phyloP scores from a whole-genome alignment of 106 monocot genomes.

The Dioscorea dumetorum region DNA sequence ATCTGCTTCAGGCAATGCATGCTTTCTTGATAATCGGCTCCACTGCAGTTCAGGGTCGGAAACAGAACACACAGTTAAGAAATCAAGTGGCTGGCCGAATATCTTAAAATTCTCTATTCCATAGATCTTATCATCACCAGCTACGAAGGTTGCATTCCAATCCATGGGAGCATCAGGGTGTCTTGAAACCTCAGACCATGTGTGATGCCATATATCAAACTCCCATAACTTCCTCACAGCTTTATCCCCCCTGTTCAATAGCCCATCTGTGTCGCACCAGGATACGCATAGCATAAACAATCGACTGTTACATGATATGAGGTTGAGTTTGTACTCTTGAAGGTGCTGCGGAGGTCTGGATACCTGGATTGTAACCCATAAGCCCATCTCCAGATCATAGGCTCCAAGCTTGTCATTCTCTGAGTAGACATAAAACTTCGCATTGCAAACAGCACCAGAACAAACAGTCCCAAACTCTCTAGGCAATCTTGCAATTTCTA shows the following conservation, averaged over 20 bases:
- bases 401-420: conserved; percentile 52
- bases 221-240: conserved; percentile 80
- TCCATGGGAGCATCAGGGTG: conserved; percentile 99
- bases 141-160: conserved; percentile 41
- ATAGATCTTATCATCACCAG: conserved; percentile 48
- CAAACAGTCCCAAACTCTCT: conserved; percentile 57
- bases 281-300: conserved; percentile 75
- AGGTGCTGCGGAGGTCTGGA: conserved; percentile 36
- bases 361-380: conserved; percentile 55
- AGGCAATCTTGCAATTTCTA: conserved; percentile 51
- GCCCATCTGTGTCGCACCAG: conserved; percentile 46
- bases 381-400: conserved; percentile 53
- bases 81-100: conserved; percentile 75
- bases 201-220: conserved; percentile 24
- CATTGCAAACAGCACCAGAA: conserved; percentile 55
- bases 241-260: conserved; percentile 33
- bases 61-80: conserved; percentile 63
- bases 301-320: conserved; percentile 48
- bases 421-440: conserved; percentile 59
- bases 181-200: conserved; percentile 57
- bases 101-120: conserved; percentile 82
- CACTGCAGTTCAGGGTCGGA: conserved; percentile 34
- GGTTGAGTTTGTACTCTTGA: conserved; percentile 48
- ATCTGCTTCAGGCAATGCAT: conserved; percentile 36
- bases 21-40: conserved; percentile 51